These are phyloP conservation scores for Monilinia polystroma DNA, from an alignment of 2,329 filamentous ascomycete species.

Conservation along the genomic window DNA sequence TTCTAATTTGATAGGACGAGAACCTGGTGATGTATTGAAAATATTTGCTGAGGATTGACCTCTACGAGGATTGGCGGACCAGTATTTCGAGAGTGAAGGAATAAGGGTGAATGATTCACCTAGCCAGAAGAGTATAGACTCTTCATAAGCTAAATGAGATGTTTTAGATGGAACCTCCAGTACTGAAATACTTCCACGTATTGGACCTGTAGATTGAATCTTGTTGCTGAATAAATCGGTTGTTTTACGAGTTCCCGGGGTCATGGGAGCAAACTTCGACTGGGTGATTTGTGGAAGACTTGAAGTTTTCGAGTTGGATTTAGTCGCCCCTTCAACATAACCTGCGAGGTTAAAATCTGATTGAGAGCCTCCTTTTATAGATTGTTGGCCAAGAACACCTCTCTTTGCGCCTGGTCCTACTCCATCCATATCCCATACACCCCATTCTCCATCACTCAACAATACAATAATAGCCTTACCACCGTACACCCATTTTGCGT, in stretches of 20 bases:
- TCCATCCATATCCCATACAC: slow-evolving; percentile 65
- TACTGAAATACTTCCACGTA: slow-evolving; percentile 38
- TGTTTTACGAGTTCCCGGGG: slow-evolving; percentile 54
- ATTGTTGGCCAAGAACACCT: slow-evolving; percentile 44
- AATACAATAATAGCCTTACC: slow-evolving; percentile 59
- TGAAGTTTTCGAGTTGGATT: slow-evolving; percentile 26
- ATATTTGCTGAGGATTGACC: slow-evolving; percentile 29
- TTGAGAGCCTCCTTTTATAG: slow-evolving; percentile 54
- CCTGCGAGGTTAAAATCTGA: slow-evolving; percentile 59
- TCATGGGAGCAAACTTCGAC: slow-evolving; percentile 62
- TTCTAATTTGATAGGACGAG: slow-evolving; percentile 37
- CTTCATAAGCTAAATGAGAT: slow-evolving; percentile 36
- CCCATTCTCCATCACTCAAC: slow-evolving; percentile 65
- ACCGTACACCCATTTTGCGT: slow-evolving; percentile 60
- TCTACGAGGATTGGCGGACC: slow-evolving; percentile 35
- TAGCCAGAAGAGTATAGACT: slow-evolving; percentile 40
- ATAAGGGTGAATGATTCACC: slow-evolving; percentile 39
- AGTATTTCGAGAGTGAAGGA: slow-evolving; percentile 39
- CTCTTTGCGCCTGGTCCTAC: slow-evolving; percentile 50
- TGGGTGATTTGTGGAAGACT: slow-evolving; percentile 37
- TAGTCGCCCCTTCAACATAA: slow-evolving; percentile 56
- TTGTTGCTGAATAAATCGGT: slow-evolving; percentile 35
- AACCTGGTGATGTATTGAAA: slow-evolving; percentile 33
- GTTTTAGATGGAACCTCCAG: slow-evolving; percentile 33
- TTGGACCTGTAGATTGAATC: slow-evolving; percentile 21